Conservation (phyloP, 2,329 filamentous ascomycete genomes). For the Escovopsis sp. region DNA sequence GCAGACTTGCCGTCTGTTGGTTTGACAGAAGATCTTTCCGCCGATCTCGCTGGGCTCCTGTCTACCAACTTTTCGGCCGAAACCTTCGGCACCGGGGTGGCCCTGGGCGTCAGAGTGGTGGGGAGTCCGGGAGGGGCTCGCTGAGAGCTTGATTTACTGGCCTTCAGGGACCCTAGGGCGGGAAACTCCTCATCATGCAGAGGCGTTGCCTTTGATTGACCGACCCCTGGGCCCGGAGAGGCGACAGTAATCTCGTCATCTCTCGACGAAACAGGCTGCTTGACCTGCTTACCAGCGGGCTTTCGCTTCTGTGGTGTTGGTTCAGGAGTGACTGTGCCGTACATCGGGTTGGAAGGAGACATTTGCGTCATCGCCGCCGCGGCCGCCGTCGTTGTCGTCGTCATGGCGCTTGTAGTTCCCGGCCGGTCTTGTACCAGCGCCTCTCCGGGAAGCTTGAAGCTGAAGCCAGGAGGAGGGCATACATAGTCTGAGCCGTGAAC, state of each 20-base stretch:
- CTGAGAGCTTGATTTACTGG: constrained; percentile 14
- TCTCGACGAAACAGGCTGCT: constrained; percentile 10
- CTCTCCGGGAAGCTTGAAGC: constrained; percentile 9
- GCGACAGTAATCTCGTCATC: background rate
- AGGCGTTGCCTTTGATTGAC: constrained; percentile 11
- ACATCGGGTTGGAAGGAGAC: constrained; percentile 12
- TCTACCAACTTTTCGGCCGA: constrained; percentile 5
- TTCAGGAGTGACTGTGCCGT: constrained; percentile 18
- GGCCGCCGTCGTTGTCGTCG: constrained; percentile 3
- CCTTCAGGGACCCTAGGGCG: constrained; percentile 34
- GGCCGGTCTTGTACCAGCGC: constrained; percentile 5
- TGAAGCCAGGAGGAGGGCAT: constrained; percentile 18
- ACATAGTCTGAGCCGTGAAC: constrained; percentile 5
- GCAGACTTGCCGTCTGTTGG: background rate
- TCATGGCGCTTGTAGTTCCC: too few species aligned
- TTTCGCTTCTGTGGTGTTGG: constrained; percentile 16
- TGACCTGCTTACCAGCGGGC: constrained; percentile 19
- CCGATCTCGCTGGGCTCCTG: background rate
- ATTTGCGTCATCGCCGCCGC: constrained; percentile 14
- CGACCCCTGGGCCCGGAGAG: background rate
- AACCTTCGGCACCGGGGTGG: constrained; percentile 20
- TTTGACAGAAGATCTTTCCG: background rate
- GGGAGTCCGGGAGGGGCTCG: constrained; percentile 18
- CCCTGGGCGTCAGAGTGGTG: constrained; percentile 21
- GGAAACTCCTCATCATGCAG: constrained; percentile 51